phyloP scores from a whole-genome alignment of 2,329 filamentous ascomycete species.

The Venturia effusa region DNA sequence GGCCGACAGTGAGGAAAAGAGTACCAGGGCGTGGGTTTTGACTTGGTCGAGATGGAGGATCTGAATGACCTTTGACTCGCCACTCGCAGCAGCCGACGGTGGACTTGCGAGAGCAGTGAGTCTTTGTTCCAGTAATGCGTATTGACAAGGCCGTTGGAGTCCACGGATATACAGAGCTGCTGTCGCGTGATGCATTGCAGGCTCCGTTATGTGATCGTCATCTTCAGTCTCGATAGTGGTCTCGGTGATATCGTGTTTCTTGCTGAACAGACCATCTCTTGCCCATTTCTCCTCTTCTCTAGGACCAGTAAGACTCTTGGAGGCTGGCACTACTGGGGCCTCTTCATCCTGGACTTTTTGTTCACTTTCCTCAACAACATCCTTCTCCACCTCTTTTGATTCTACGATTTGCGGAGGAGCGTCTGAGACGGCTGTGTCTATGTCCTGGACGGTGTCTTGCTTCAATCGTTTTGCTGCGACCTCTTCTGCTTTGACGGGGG shows the following conservation, averaged over 20 bases:
- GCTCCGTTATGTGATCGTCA: slow-evolving; percentile 20
- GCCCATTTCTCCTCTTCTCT: background rate
- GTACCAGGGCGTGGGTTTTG: slow-evolving; percentile 76
- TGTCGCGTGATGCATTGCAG: slow-evolving; percentile 61
- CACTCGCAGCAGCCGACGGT: slow-evolving; percentile 36
- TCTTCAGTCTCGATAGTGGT: background rate
- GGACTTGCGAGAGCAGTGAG: slow-evolving; percentile 58
- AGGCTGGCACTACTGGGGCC: background rate
- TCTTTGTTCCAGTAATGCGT: slow-evolving; percentile 54
- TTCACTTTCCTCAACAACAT: background rate
- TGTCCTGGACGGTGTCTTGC: slow-evolving; percentile 22
- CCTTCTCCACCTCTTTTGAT: slow-evolving; percentile 19
- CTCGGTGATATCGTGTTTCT: background rate
- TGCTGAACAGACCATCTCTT: background rate
- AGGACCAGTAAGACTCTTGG: background rate
- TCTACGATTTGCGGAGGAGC: slow-evolving; percentile 16
- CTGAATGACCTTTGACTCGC: background rate
- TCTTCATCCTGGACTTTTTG: background rate
- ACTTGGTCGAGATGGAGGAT: slow-evolving; percentile 75
- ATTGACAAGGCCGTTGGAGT: slow-evolving; percentile 76
- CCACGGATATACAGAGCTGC: slow-evolving; percentile 78
- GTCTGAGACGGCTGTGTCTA: slow-evolving; percentile 12
- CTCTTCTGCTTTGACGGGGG: slow-evolving; percentile 23
- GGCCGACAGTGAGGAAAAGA: slow-evolving; percentile 56
- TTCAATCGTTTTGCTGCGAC: slow-evolving; percentile 34